Base-by-base conservation (phyloP, 192 early-diverging fungal genomes). In the Backusella tarrabulga region DNA sequence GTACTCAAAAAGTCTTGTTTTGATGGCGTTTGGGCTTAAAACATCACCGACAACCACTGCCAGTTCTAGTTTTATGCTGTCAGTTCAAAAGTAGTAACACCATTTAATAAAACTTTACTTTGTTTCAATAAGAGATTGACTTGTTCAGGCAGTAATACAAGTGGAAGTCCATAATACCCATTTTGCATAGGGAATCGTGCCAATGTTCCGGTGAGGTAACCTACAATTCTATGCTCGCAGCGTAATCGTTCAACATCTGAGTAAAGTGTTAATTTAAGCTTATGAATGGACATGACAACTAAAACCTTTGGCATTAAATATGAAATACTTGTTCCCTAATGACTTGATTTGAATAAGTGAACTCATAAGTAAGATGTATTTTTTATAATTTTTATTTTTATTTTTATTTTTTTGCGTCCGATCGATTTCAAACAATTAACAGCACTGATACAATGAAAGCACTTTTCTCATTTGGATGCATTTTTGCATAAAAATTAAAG, bases 101-200 rank as follows among this genome's bases (percentile, higher is more conserved):
- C 6, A 6, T 26, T 46, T 7, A 3, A 12, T 50, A 54, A 50
- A 79, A 68, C 23, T 74, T 32, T 52, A 82, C 86, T 87, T 69
- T 79, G 79, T 23, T 78, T 76, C 60, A 86, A 66, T 2, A 94
- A 78, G 4, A 93, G 68, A 6, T 87, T 86, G 0, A 91, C 85
- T 73, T 95, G 93, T 69, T 95, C 95, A 15, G 90, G 90, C 32
- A 92, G 74, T n/a, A 96, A 82, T 7, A 87, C 40, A 2, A 95
- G 81, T 1, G 95, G 95, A 23, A 96, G 80, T 0, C 89, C 90
- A 76, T 90, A 90, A 78, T 91, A 94, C 17, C 84, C 86, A 82
- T 94, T 96, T 81, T 96, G 95, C 74, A 91, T 78, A 0, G 95
- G 92, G 70, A 86, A 87, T 14, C 85, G 76, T 7, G 93, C 91